phyloP scores from a whole-genome alignment of 139 green algal genomes.

The Tetratostichococcus sp. region DNA sequence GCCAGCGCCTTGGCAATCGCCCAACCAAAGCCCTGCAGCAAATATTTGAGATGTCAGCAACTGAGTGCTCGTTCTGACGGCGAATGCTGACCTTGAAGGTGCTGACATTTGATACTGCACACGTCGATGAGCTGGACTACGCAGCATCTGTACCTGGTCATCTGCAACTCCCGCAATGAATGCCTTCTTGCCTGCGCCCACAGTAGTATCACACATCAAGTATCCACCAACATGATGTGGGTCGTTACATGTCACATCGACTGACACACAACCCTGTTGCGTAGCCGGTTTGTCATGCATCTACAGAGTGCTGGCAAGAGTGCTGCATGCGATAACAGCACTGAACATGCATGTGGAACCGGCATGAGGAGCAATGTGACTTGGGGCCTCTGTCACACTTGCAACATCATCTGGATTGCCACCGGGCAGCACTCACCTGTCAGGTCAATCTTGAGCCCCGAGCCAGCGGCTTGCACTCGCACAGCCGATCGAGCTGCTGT shows the following conservation, averaged over 20 bases:
- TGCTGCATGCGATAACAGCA: neutral
- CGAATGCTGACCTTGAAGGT: too few relatives aligned
- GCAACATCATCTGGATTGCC: neutral
- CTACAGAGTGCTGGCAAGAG: neutral
- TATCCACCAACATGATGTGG: too few relatives aligned
- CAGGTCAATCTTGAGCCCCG: constrained; percentile 59
- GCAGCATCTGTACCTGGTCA: too few relatives aligned
- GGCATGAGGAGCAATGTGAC: neutral
- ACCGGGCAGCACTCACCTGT: constrained; percentile 47
- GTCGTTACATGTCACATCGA: neutral
- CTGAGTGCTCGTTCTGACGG: too few relatives aligned
- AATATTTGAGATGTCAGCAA: neutral
- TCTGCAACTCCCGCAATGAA: constrained; percentile 98
- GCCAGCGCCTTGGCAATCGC: constrained; percentile 92
- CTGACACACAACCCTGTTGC: neutral
- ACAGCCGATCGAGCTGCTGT: neutral
- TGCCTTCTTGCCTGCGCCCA: constrained; percentile 87
- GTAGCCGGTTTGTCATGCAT: too few relatives aligned
- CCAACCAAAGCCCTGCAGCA: constrained; percentile 86
- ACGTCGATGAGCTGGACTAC: constrained; percentile 17
- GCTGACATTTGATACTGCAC: too few relatives aligned
- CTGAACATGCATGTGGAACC: neutral
- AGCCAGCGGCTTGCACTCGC: constrained; percentile 6
- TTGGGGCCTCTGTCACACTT: too few relatives aligned
- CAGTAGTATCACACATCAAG: too few relatives aligned